Percentiles rank a stretch among this genome's conserved stretches.
phyloP scores from a whole-genome alignment of 148 eudicot genomes.

The Rhododendron henanense region DNA sequence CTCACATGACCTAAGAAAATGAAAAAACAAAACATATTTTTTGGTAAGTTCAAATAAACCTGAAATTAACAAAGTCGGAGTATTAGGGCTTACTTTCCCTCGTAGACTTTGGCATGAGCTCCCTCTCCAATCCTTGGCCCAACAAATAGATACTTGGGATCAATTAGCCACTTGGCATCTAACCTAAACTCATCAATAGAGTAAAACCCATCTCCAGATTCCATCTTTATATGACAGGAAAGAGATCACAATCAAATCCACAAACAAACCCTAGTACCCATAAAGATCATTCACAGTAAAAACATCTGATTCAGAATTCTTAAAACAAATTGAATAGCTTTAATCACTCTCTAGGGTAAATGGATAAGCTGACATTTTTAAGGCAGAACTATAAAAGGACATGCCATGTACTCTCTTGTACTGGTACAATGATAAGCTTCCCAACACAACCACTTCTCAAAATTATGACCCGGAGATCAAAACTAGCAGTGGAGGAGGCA shows the following conservation, averaged over 20 bases:
- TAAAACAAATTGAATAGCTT: not conserved
- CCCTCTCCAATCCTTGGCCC: constrained; percentile 72
- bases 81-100: constrained; percentile 54
- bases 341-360: not conserved
- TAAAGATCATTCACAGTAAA: not conserved
- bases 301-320: not conserved
- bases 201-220: constrained; percentile 50
- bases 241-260: not conserved
- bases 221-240: constrained; percentile 29
- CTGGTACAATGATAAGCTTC: constrained; percentile 7
- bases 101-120: constrained; percentile 69
- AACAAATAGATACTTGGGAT: constrained; percentile 57
- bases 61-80: not conserved
- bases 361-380: constrained; percentile 10
- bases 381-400: constrained; percentile 14
- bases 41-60: not conserved
- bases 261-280: constrained; percentile 4
- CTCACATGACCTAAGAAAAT: not conserved
- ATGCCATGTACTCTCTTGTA: constrained; percentile 18
- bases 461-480: constrained; percentile 11
- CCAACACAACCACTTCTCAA: not conserved
- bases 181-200: constrained; percentile 38
- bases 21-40: not conserved
- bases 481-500: constrained; percentile 17
- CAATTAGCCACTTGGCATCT: constrained; percentile 62